These are phyloP conservation scores for Arachnopeziza araneosa DNA, from an alignment of 2,329 filamentous ascomycete genomes.

Conservation along the genomic window DNA sequence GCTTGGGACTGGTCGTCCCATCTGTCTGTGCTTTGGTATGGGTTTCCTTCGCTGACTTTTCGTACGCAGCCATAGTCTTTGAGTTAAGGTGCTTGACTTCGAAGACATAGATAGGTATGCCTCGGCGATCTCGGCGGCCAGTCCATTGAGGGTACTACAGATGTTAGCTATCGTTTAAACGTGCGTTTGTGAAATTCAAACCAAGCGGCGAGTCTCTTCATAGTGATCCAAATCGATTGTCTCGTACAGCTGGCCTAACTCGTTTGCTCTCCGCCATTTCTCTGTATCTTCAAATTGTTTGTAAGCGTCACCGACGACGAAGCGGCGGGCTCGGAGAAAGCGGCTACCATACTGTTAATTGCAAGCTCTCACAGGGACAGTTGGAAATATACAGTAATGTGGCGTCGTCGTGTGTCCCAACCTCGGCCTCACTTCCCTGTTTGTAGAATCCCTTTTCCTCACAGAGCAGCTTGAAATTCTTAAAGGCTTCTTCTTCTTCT, in stretches of 20 bases:
- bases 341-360: slow-evolving; percentile 48
- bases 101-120: slow-evolving; percentile 88
- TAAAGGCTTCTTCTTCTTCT: slow-evolving; percentile 61
- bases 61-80: slow-evolving; percentile 76
- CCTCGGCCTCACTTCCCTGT: slow-evolving; percentile 35
- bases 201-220: slow-evolving; percentile 71
- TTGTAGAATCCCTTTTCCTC: slow-evolving; percentile 60
- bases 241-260: slow-evolving; percentile 73
- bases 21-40: slow-evolving; percentile 58
- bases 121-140: slow-evolving; percentile 80
- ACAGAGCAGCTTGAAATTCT: slow-evolving; percentile 65
- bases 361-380: neutral
- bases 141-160: slow-evolving; percentile 88
- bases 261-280: slow-evolving; percentile 76
- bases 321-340: slow-evolving; percentile 79
- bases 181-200: slow-evolving; percentile 36
- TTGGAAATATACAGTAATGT: slow-evolving; percentile 56
- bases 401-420: slow-evolving; percentile 62
- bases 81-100: slow-evolving; percentile 78
- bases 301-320: slow-evolving; percentile 70
- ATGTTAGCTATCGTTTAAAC: neutral
- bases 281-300: slow-evolving; percentile 84
- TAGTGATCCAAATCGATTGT: slow-evolving; percentile 83
- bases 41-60: slow-evolving; percentile 52
- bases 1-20: slow-evolving; percentile 63